phyloP scores from a whole-genome alignment of 805 yeast species.

The Monosporozyma solicola region DNA sequence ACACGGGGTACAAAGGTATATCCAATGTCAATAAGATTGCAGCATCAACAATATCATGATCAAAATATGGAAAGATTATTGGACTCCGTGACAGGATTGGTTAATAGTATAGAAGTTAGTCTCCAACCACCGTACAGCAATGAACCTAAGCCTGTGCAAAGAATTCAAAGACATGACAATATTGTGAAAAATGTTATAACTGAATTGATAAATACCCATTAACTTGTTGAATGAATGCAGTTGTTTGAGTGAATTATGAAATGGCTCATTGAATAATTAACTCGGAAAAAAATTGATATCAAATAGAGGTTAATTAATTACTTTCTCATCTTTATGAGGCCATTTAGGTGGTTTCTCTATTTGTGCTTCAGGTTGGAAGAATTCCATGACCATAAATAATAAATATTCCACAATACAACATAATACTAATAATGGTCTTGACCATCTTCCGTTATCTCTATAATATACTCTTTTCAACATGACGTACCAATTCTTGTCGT shows the following conservation, averaged over 20 bases:
- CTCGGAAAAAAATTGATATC: background rate
- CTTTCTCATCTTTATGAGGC: constrained; percentile 39
- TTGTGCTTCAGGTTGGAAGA: constrained; percentile 53
- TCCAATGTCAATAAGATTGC: background rate
- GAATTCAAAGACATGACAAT: background rate
- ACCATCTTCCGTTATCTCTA: constrained; percentile 64
- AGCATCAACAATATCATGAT: background rate
- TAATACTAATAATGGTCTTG: constrained; percentile 73
- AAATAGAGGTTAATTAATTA: background rate
- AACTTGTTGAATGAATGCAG: no score
- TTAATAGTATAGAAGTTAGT: background rate
- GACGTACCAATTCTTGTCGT: constrained; percentile 46
- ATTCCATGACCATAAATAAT: constrained; percentile 53
- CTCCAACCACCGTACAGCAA: background rate
- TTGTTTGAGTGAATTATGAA: no score
- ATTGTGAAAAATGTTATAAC: background rate
- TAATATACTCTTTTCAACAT: constrained; percentile 55
- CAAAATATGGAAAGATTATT: background rate
- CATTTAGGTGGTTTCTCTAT: constrained; percentile 78
- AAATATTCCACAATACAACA: constrained; percentile 76
- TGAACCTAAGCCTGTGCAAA: background rate
- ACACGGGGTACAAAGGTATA: background rate
- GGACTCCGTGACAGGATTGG: background rate
- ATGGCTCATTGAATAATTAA: no score
- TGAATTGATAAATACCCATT: background rate